phyloP scores from a whole-genome alignment of 208 protist genomes.

The Pavlovales sp. region DNA sequence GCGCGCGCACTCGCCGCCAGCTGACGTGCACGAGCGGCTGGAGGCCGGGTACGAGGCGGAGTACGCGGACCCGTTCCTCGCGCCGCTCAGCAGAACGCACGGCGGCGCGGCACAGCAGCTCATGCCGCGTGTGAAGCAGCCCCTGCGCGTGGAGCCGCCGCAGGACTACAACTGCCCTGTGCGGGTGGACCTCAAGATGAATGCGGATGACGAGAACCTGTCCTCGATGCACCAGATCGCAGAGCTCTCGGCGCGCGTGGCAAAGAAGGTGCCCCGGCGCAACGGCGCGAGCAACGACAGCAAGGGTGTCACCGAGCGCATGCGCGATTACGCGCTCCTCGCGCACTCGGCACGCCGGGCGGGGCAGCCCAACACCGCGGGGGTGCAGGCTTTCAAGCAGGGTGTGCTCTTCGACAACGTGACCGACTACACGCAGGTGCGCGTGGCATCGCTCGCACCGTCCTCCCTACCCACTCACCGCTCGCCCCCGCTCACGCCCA shows the following conservation, averaged over 20 bases:
- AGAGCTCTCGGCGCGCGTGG: background rate
- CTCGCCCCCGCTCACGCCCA: too few relatives aligned
- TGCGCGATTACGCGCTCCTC: background rate
- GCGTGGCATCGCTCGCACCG: too few relatives aligned
- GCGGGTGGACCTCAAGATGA: background rate
- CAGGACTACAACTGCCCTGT: background rate
- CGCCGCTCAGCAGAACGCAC: too few relatives aligned
- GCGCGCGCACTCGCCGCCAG: background rate
- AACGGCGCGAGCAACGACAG: background rate
- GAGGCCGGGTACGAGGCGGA: background rate
- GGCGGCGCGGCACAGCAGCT: background rate
- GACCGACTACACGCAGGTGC: background rate
- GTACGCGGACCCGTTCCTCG: background rate
- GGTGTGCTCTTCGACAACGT: constrained; percentile 11
- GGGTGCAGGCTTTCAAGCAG: background rate
- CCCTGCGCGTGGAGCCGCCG: background rate
- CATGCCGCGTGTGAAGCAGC: background rate
- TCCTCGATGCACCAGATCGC: background rate
- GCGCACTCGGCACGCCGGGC: background rate
- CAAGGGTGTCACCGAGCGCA: background rate
- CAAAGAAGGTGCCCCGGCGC: background rate
- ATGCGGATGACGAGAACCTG: background rate
- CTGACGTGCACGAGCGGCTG: background rate
- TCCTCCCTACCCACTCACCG: too few relatives aligned
- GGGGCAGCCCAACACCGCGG: background rate